Conservation (phyloP, 2,329 filamentous ascomycete genomes). For the Phyllosticta ampelicida region DNA sequence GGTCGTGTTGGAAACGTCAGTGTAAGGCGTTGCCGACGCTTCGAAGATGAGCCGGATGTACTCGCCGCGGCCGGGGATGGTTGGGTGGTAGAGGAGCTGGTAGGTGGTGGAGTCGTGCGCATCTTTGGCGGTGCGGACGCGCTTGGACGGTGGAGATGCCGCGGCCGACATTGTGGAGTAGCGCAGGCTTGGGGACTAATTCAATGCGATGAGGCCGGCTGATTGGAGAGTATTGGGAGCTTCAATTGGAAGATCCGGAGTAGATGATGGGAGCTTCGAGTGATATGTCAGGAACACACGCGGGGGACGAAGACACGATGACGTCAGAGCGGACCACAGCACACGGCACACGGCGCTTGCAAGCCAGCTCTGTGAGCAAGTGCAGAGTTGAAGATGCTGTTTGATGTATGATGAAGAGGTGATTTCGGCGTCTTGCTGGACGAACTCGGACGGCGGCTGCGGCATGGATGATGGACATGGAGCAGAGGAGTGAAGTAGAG, state of each 20-base stretch:
- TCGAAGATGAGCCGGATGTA: slow-evolving; percentile 63
- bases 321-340: not conserved
- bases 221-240: not conserved
- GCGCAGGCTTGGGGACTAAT: not conserved
- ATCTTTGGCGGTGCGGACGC: slow-evolving; percentile 21
- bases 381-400: not conserved
- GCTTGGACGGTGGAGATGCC: slow-evolving; percentile 14
- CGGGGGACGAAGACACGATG: not conserved
- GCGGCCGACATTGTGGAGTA: slow-evolving; percentile 11
- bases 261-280: not conserved
- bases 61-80: slow-evolving; percentile 63
- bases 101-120: slow-evolving; percentile 33
- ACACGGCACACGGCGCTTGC: too few species aligned
- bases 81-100: slow-evolving; percentile 61
- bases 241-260: not conserved
- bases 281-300: not conserved
- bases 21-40: slow-evolving; percentile 54
- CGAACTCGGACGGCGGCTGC: too few species aligned
- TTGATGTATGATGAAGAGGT: too few species aligned
- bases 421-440: too few species aligned
- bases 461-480: too few species aligned
- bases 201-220: not conserved
- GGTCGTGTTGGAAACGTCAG: slow-evolving; percentile 44
- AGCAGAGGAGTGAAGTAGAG: too few species aligned
- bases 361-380: not conserved